phyloP scores from a whole-genome alignment of 225 moss, liverwort and hornwort genomes.

The Sphagnum tenellum region DNA sequence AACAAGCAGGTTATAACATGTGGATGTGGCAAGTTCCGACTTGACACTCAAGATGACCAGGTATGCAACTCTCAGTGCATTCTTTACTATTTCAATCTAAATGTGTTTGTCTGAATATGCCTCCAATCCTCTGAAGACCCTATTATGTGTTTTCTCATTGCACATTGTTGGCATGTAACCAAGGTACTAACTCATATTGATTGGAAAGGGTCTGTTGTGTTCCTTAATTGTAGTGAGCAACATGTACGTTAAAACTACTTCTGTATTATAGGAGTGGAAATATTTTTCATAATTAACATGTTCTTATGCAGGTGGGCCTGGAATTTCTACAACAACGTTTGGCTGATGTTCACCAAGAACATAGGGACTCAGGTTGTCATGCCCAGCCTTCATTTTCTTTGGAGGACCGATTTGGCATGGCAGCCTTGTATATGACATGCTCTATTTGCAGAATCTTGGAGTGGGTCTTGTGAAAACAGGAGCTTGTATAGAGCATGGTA shows the following conservation, averaged over 20 bases:
- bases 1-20: constrained; percentile 54
- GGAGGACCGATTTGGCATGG: constrained; percentile 63
- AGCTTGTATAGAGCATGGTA: too few relatives aligned
- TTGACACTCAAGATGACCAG: constrained; percentile 84
- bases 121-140: too few relatives aligned
- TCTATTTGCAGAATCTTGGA: constrained; percentile 66
- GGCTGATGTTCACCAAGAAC: constrained; percentile 73
- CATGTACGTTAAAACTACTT: neutral
- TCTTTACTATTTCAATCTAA: neutral
- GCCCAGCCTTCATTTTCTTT: constrained; percentile 61
- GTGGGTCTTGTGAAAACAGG: constrained; percentile 55
- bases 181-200: too few relatives aligned
- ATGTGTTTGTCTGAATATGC: neutral
- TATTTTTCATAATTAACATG: neutral
- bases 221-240: neutral
- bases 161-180: neutral
- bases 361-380: constrained; percentile 55
- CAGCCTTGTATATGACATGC: constrained; percentile 88
- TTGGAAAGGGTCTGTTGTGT: neutral
- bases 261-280: neutral
- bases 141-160: neutral
- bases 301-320: constrained; percentile 61
- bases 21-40: constrained; percentile 69
- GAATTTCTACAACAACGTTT: constrained; percentile 60
- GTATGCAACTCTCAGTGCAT: constrained; percentile 21